phyloP scores from a whole-genome alignment of 306 rosid genomes.

The Ormosia emarginata region DNA sequence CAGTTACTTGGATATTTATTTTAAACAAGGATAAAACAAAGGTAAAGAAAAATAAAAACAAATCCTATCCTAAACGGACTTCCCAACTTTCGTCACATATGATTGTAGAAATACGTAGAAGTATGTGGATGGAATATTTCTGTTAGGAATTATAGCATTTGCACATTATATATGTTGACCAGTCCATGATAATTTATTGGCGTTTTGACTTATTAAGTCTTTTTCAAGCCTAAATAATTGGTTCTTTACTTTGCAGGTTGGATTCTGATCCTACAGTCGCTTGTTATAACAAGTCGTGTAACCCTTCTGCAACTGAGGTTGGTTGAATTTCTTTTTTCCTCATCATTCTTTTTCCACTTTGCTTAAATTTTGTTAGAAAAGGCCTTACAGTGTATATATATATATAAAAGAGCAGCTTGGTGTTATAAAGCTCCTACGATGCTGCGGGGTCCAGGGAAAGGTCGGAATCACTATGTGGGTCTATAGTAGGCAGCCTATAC shows the following conservation, averaged over 20 bases:
- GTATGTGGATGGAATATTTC: not conserved
- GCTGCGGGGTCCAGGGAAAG: no score
- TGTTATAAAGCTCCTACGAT: no score
- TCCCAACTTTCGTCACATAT: no score
- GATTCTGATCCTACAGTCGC: conserved; percentile 31
- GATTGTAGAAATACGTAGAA: not conserved
- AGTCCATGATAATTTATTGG: not conserved
- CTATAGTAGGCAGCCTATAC: no score
- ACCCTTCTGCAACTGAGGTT: conserved; percentile 45
- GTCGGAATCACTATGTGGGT: no score
- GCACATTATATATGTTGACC: not conserved
- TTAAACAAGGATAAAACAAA: no score
- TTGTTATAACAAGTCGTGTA: conserved; percentile 32
- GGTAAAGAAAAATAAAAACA: no score
- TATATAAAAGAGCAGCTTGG: no score
- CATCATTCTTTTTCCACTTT: not conserved
- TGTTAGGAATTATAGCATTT: conserved; percentile 1
- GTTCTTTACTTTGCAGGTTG: conserved; percentile 49
- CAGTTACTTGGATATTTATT: no score
- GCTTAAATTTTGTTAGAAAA: not conserved
- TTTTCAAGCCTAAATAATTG: conserved; percentile 10
- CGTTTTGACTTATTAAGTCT: not conserved
- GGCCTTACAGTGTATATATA: not conserved
- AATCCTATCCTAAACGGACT: no score
- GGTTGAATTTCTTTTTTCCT: conserved; percentile 13